Base-by-base conservation (phyloP, 441 rosid genomes). In the Heliophila coronopifolia region DNA sequence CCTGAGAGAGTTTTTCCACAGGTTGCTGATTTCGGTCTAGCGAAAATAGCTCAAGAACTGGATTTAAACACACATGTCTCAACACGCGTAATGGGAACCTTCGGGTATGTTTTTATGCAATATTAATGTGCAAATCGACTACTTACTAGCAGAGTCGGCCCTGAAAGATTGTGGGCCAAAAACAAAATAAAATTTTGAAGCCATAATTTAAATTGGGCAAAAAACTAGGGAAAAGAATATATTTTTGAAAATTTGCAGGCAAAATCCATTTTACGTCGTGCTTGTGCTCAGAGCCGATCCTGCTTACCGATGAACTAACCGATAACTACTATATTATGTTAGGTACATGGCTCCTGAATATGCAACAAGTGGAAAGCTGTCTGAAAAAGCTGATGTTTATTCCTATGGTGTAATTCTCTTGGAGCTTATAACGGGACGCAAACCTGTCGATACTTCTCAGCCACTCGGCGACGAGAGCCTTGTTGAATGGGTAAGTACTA, bases 401-500 rank as follows among this genome's bases (percentile, higher is more conserved):
- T 92, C 96, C 0, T 92, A 68, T 15, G 98, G 98, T 16, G 98
- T 92, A 41, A 87, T 92, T 69, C 83, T 92, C 64, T 69, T 92
- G 66, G 98, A 92, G 77, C 78, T 92, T 49, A 75, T 92, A 56
- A 92, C 98, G 26, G 98, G 98, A 65, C 77, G 94, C 44, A 87
- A 81, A 67, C 92, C 95, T 26, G 95, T 92, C 18, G 98, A 92
- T 69, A 28, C 76, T 47, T 83, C 94, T 14, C 96, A 73, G 61
- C 92, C 98, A 18, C 12, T 78, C 6, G 95, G 98, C 53, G 95
- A 87, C 54, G 98, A 87, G 71, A 77, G 98, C 70, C 82, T 92
- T 58, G 98, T 92, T 61, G 89, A 92, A 83, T 92, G 98, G 98
- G 96, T 85, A 81, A n/a, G n/a, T n/a, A n/a, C n/a, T n/a, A n/a